Base-by-base conservation (phyloP, 257 asterid genomes). In the Cordia subcordata region DNA sequence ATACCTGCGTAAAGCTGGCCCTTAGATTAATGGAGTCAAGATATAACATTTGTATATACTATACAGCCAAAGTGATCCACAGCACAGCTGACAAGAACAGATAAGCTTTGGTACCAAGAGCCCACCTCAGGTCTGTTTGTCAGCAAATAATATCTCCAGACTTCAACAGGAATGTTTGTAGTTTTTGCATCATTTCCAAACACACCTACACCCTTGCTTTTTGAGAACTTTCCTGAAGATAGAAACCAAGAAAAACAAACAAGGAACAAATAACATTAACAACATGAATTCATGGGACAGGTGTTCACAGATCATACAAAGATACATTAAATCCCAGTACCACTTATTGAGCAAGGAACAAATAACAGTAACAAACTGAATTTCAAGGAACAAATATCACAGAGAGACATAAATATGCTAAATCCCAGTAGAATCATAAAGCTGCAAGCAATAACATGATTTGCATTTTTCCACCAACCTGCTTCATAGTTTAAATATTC, bases 401-500 rank as follows among this genome's bases (percentile, higher is more conserved):
- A 27, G 4, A 27, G 4, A 27, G 3, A 1, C 35, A 27, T 27
- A 27, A 27, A 27, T 3, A 27, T 27, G 3, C 35, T 6, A 27
- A 27, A 27, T 1, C 35, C 23, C 50, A 13, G 10, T 16, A 5
- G 19, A 14, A 27, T 17, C 17, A 17, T 22, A 53, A 32, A n/a
- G 22, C 21, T 33, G 18, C 39, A 13, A 51, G 45, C 46, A 49
- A 15, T 33, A 18, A 19, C 18, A 3, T 27, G 35, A 27, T 27
- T 27, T 27, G 13, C n/a, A 16, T 18, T 33, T 40, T 27, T 65
- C 35, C 4, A 67, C 81, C 69, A 67, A 92, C 99, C 99, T 76
- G 99, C 79, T 83, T 92, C 99, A 66, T 92, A 92, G 75, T 92
- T 92, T 75, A 92, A 76, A 77, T 92, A 92, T 64, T 92, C 99